Evolutionary conservation across 1,139 yeast species (phyloP).

Genomic region (Lizanozyma gosingica): DNA sequence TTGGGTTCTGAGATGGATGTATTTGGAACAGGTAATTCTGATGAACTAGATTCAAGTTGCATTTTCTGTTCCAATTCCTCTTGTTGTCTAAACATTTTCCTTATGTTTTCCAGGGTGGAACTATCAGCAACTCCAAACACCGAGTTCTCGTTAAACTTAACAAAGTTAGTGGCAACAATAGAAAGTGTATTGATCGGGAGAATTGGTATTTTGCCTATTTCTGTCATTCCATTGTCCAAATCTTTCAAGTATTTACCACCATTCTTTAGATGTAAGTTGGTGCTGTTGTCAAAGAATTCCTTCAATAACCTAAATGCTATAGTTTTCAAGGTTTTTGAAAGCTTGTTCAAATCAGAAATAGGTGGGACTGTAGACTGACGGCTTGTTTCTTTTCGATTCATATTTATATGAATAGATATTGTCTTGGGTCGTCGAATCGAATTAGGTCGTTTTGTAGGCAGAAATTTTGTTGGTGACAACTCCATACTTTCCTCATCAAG

Average conservation of each 20-base stretch:
- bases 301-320: slow-evolving; percentile 24
- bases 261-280: slow-evolving; percentile 18
- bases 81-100: background rate
- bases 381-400: slow-evolving; percentile 11
- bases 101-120: background rate
- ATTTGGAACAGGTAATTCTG: background rate
- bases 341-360: slow-evolving; percentile 37
- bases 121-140: background rate
- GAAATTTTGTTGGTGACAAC: slow-evolving; percentile 18
- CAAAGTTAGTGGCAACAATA: background rate
- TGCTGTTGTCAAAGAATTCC: slow-evolving; percentile 20
- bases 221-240: slow-evolving; percentile 21
- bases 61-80: background rate
- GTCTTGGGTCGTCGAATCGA: slow-evolving; percentile 45
- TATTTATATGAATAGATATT: slow-evolving; percentile 26
- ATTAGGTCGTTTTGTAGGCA: slow-evolving; percentile 14
- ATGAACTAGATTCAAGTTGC: background rate
- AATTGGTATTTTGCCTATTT: slow-evolving; percentile 23
- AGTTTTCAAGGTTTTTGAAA: slow-evolving; percentile 30
- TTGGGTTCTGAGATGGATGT: background rate
- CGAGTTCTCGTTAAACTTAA: background rate
- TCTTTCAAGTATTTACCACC: slow-evolving; percentile 29
- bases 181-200: slow-evolving; percentile 9
- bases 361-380: slow-evolving; percentile 22
- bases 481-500: slow-evolving; percentile 57